Base-by-base conservation (phyloP, 2,329 filamentous ascomycete genomes). In the Diaporthe vexans region DNA sequence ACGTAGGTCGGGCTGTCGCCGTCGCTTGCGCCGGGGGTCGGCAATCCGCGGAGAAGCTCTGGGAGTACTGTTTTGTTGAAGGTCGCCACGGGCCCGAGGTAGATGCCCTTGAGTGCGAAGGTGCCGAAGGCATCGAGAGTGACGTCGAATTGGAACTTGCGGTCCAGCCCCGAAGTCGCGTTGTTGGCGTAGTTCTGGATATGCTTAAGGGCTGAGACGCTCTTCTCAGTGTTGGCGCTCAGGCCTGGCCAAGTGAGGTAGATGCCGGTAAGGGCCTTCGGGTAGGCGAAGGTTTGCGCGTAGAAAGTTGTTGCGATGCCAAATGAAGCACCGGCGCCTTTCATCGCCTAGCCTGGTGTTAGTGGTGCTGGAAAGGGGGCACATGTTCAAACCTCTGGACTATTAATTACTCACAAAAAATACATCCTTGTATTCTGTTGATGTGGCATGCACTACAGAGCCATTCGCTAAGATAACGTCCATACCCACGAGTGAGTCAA, bases 401-500 rank as follows among this genome's bases (percentile, higher is more conserved):
- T 19, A n/a, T 8, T n/a, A 3, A 21, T 24, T 17, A 78, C 80
- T 75, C 70, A 82, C 81, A 15, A 76, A 78, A 48, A 79, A 83
- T 1, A 83, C 61, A 2, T 81, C 78, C 1, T 57, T 26, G 33
- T 82, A 76, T 17, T 76, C 21, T 0, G 57, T 33, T 15, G 75
- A 43, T n/a, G 76, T 73, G 9, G 76, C 77, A 9, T 46, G 69
- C 4, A 81, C 74, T 73, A 65, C 2, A 1, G 68, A 71, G 7
- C 82, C 81, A 59, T 81, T 77, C 8, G 81, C 79, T 21, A 87
- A 81, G 0, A 90, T 85, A 0, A 89, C 86, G 40, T 86, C 84
- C 3, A 88, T 80, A n/a, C 80, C 85, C 13, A 85, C 77, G 26
- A 91, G 83, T 33, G 85, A 84, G 74, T 91, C 89, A 59, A 90